Evolutionary conservation across 2,329 filamentous ascomycete species (phyloP).

Genomic region (Aspergillus pseudotamarii): DNA sequence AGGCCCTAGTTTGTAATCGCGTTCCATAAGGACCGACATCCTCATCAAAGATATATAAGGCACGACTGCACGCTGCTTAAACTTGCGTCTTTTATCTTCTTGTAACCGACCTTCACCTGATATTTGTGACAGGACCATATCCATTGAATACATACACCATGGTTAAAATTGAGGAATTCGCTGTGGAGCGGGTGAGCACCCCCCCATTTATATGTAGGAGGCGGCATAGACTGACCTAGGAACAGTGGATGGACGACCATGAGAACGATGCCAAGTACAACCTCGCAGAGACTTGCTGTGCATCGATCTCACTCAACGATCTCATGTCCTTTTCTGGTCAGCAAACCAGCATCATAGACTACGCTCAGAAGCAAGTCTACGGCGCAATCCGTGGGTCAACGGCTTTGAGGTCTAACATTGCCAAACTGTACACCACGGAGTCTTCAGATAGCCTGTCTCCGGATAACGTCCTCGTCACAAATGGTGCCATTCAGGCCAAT

Average conservation of each 20-base stretch:
- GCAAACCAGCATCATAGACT: slow-evolving; percentile 24
- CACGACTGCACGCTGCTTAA: neutral
- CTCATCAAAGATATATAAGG: neutral
- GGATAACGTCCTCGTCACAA: slow-evolving; percentile 74
- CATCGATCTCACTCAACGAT: slow-evolving; percentile 72
- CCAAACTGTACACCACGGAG: slow-evolving; percentile 52
- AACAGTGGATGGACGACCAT: slow-evolving; percentile 60
- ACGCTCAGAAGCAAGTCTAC: slow-evolving; percentile 31
- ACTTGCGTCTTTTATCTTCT: neutral
- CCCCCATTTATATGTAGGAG: neutral
- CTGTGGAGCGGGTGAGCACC: slow-evolving; percentile 22
- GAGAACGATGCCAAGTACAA: slow-evolving; percentile 62
- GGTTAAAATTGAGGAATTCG: slow-evolving; percentile 24
- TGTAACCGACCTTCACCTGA: neutral
- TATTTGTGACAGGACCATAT: neutral
- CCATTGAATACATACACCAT: slow-evolving; percentile 10
- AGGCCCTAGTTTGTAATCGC: neutral
- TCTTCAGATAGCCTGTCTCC: slow-evolving; percentile 49
- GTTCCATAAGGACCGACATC: neutral
- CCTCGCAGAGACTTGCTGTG: slow-evolving; percentile 77
- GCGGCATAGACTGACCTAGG: slow-evolving; percentile 4
- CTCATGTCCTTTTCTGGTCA: slow-evolving; percentile 59
- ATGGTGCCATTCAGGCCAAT: slow-evolving; percentile 83
- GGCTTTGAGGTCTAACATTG: slow-evolving; percentile 32
- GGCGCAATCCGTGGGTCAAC: slow-evolving; percentile 29